Evolutionary conservation across 495 filamentous ascomycete species (phyloP).

Genomic region (Poronia punctata): DNA sequence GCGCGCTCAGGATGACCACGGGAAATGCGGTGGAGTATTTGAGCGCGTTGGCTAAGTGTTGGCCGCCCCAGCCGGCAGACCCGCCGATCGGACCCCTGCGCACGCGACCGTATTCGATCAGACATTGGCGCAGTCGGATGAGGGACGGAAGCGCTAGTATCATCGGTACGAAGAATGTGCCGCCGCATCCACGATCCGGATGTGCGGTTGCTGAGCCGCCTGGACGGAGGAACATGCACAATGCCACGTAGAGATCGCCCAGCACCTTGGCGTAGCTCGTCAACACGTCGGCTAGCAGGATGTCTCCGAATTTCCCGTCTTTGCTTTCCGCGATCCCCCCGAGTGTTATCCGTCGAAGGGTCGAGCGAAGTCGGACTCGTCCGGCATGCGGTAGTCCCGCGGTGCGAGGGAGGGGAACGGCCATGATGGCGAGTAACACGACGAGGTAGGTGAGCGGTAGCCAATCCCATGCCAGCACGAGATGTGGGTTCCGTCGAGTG

Average conservation of each 20-base stretch:
- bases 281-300: constrained; percentile 88
- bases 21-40: constrained; percentile 93
- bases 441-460: constrained; percentile 76
- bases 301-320: constrained; percentile 87
- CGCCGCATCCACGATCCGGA: constrained; percentile 76
- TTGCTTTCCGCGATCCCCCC: constrained; percentile 74
- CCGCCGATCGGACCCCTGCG: constrained; percentile 42
- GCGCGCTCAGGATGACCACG: constrained; percentile 69
- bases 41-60: constrained; percentile 84
- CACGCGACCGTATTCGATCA: constrained; percentile 79
- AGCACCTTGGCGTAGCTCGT: constrained; percentile 91
- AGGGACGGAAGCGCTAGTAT: constrained; percentile 73
- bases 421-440: constrained; percentile 59
- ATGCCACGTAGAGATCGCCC: constrained; percentile 77
- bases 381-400: constrained; percentile 57
- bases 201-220: constrained; percentile 65
- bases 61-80: constrained; percentile 57
- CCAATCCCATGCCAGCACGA: constrained; percentile 67
- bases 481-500: constrained; percentile 57
- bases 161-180: constrained; percentile 64
- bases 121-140: constrained; percentile 85
- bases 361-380: constrained; percentile 65
- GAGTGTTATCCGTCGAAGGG: constrained; percentile 63
- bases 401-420: constrained; percentile 52
- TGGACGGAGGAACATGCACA: constrained; percentile 77